A percentile compares a stretch with the other conserved stretches of the same genome.
These are phyloP conservation scores for Trichaptum fuscoviolaceum DNA, from an alignment of 768 basidiomycete genomes.

Conservation along the genomic window DNA sequence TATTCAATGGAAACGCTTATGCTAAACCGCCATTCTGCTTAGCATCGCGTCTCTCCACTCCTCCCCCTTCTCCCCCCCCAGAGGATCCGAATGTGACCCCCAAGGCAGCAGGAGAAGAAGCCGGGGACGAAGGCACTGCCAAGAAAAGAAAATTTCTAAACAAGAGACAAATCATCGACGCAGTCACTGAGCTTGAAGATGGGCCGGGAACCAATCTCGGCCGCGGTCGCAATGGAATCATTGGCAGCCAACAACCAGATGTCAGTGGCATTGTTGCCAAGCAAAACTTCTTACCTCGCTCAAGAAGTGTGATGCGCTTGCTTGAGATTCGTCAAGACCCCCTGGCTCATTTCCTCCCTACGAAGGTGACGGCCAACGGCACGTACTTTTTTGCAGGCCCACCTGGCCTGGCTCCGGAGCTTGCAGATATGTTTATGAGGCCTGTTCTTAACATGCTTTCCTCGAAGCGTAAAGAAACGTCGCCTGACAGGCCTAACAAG, in stretches of 20 bases:
- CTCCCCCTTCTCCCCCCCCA: constrained; percentile 74
- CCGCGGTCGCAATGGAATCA: constrained; percentile 46
- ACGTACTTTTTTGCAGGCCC: constrained; percentile 82
- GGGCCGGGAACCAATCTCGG: constrained; percentile 50
- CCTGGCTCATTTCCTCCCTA: constrained; percentile 79
- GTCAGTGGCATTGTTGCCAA: constrained; percentile 71
- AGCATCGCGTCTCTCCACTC: constrained; percentile 76
- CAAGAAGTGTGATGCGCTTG: constrained; percentile 79
- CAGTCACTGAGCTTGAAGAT: constrained; percentile 77
- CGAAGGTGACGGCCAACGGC: constrained; percentile 63
- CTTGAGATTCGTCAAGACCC: constrained; percentile 85
- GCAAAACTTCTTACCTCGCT: constrained; percentile 82
- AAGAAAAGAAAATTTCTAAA: constrained; percentile 54
- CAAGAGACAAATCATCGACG: constrained; percentile 87
- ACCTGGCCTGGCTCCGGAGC: constrained; percentile 75
- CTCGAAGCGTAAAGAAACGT: constrained; percentile 56
- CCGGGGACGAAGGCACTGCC: constrained; percentile 36
- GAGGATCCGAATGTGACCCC: constrained; percentile 39
- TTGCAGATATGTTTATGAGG: constrained; percentile 80
- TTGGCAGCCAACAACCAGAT: constrained; percentile 49
- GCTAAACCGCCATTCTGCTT: constrained; percentile 11
- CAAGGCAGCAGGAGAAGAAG: constrained; percentile 43
- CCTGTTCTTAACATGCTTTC: constrained; percentile 45
- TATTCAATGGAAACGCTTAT: constrained; percentile 5
- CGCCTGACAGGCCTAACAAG: constrained; percentile 53